phyloP scores from a whole-genome alignment of 2,329 filamentous ascomycete species.

The Beauveria sp. region DNA sequence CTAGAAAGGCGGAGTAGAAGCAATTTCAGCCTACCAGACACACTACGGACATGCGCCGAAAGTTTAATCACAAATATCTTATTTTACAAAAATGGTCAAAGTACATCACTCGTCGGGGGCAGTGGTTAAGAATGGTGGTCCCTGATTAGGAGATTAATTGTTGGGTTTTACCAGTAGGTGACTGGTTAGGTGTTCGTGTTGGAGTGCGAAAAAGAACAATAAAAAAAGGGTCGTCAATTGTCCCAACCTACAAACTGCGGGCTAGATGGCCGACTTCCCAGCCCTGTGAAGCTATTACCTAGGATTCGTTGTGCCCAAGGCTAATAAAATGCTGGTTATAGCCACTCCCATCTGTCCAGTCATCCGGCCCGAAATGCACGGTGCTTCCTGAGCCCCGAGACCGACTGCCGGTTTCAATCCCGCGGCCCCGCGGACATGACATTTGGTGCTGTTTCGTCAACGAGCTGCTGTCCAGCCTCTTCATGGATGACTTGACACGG shows the following conservation, averaged over 20 bases:
- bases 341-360: not conserved
- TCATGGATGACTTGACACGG: not conserved
- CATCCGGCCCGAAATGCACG: constrained; percentile 4
- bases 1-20: no score
- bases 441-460: no score
- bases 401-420: constrained; percentile 7
- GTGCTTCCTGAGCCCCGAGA: constrained; percentile 10
- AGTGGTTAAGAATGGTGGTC: no score
- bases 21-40: no score
- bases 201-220: no score
- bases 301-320: not conserved
- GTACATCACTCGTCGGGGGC: no score
- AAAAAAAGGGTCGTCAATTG: no score
- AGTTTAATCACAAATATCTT: not conserved
- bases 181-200: no score
- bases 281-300: not conserved
- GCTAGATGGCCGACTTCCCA: not conserved
- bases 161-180: no score
- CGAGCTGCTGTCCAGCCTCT: not conserved
- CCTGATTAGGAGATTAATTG: no score
- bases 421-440: constrained; percentile 7
- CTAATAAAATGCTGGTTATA: not conserved
- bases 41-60: no score
- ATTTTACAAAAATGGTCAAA: not conserved
- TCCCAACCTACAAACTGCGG: no score